These are phyloP conservation scores for Cokeromyces recurvatus DNA, from an alignment of 371 early-diverging fungal species.

Conservation along the genomic window DNA sequence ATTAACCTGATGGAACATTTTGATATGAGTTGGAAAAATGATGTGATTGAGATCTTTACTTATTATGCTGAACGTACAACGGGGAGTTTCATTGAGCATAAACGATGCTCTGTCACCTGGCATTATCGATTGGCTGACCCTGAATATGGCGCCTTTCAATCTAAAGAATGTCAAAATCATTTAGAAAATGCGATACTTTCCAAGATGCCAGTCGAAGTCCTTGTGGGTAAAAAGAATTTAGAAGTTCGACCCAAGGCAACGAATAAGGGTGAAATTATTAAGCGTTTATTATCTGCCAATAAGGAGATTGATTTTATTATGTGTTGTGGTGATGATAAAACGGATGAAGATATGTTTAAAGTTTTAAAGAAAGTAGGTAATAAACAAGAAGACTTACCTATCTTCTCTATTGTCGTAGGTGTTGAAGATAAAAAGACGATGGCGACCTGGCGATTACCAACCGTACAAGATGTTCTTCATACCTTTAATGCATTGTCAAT, in stretches of 20 bases:
- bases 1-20: constrained; percentile 65
- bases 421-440: constrained; percentile 63
- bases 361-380: constrained; percentile 35
- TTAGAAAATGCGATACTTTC: constrained; percentile 74
- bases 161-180: constrained; percentile 88
- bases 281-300: constrained; percentile 50
- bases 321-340: constrained; percentile 93
- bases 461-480: constrained; percentile 3
- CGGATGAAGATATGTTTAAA: constrained; percentile 92
- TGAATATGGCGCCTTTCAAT: constrained; percentile 66
- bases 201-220: constrained; percentile 83
- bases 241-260: constrained; percentile 77
- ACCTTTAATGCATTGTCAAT: no score
- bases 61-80: constrained; percentile 88
- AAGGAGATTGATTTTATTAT: constrained; percentile 76
- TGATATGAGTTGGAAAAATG: constrained; percentile 81
- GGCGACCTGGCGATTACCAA: constrained; percentile 61
- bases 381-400: constrained; percentile 12
- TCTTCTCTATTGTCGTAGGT: constrained; percentile 61
- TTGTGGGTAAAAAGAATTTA: constrained; percentile 91
- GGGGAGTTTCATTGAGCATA: constrained; percentile 77
- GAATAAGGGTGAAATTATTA: constrained; percentile 91
- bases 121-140: constrained; percentile 86
- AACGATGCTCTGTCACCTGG: constrained; percentile 80
- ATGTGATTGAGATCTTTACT: constrained; percentile 77